Evolutionary conservation across 345 rosid species (phyloP).

Genomic region (Citrus medica): DNA sequence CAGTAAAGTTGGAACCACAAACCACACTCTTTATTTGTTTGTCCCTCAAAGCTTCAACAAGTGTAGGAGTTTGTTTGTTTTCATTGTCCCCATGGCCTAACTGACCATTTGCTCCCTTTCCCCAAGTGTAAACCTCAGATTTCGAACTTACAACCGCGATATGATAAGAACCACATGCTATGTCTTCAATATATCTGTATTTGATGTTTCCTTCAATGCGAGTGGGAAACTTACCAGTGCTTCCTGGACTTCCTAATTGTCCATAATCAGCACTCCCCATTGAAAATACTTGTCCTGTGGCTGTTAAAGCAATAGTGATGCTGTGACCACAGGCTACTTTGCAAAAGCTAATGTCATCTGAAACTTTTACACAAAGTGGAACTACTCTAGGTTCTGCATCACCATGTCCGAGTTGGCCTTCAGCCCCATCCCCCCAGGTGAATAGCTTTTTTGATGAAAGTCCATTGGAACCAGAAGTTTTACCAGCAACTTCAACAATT

Average conservation of each 20-base stretch:
- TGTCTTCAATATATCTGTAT: constrained; percentile 45
- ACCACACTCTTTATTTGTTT: constrained; percentile 54
- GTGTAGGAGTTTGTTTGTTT: constrained; percentile 40
- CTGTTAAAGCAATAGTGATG: constrained; percentile 49
- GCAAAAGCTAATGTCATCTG: constrained; percentile 44
- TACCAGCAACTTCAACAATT: constrained; percentile 39
- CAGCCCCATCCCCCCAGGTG: constrained; percentile 69
- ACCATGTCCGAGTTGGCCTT: constrained; percentile 63
- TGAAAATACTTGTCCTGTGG: constrained; percentile 44
- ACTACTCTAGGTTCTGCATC: constrained; percentile 46
- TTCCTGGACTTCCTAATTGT: constrained; percentile 40
- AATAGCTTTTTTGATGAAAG: constrained; percentile 48
- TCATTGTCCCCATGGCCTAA: constrained; percentile 58
- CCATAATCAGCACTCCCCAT: constrained; percentile 55
- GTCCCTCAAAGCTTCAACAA: constrained; percentile 53
- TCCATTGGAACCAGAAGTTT: constrained; percentile 18
- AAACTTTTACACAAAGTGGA: constrained; percentile 45
- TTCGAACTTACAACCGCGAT: constrained; percentile 54
- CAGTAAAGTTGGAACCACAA: constrained; percentile 56
- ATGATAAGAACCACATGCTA: constrained; percentile 62
- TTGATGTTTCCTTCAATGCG: constrained; percentile 41
- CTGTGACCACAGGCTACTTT: constrained; percentile 66
- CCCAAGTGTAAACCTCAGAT: constrained; percentile 69
- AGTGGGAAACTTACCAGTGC: constrained; percentile 38
- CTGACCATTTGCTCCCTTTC: constrained; percentile 59